These are phyloP conservation scores for Camelina hispida DNA, from an alignment of 345 rosid species.

Conservation along the genomic window DNA sequence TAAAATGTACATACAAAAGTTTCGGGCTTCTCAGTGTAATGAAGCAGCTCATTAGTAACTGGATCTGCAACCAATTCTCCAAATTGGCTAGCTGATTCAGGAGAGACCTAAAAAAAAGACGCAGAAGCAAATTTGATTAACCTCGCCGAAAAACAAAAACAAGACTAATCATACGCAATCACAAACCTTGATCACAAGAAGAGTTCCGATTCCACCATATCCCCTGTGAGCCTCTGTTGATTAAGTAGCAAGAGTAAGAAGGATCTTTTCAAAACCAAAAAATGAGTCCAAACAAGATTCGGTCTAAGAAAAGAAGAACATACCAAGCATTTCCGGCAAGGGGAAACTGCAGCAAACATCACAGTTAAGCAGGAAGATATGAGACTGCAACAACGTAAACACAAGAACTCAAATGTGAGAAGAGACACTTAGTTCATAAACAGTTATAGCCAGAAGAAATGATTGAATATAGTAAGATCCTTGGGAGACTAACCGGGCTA, in stretches of 20 bases:
- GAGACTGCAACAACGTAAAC: slow-evolving; percentile 61
- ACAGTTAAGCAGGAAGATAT: slow-evolving; percentile 88
- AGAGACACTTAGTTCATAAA: slow-evolving; percentile 8
- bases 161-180: slow-evolving; percentile 2
- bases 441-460: neutral
- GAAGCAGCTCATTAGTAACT: slow-evolving; percentile 82
- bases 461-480: neutral
- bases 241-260: slow-evolving; percentile 17
- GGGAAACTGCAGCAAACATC: slow-evolving; percentile 99
- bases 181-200: slow-evolving; percentile 83
- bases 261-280: slow-evolving; percentile 2
- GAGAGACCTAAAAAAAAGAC: slow-evolving; percentile 64
- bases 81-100: slow-evolving; percentile 89
- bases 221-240: slow-evolving; percentile 75
- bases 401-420: slow-evolving; percentile 24
- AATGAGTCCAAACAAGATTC: neutral
- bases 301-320: slow-evolving; percentile 20
- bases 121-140: neutral
- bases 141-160: neutral
- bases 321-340: slow-evolving; percentile 87
- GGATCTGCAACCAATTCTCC: slow-evolving; percentile 97
- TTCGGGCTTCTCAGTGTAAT: slow-evolving; percentile 96
- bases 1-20: slow-evolving; percentile 87
- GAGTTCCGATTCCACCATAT: slow-evolving; percentile 87
- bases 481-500: slow-evolving; percentile 61